These are phyloP conservation scores for Orbilia quercus DNA, from an alignment of 2,329 filamentous ascomycete genomes.

Conservation along the genomic window DNA sequence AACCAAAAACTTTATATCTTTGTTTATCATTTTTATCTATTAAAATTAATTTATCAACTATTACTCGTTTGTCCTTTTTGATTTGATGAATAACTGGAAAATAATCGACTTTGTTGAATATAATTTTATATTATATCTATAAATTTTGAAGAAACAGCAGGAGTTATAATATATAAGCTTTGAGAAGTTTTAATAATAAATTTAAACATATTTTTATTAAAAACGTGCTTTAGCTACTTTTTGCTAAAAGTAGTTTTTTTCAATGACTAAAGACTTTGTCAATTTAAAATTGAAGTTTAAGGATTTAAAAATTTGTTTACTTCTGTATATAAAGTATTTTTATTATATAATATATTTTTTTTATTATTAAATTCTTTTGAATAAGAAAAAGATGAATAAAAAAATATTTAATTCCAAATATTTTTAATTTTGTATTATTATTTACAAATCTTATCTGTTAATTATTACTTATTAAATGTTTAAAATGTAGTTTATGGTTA, in stretches of 20 bases:
- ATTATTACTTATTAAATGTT: not conserved
- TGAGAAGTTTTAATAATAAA: conserved; percentile 61
- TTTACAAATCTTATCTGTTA: not conserved
- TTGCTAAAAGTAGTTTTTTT: conserved; percentile 59
- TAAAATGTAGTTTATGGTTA: conserved; percentile 8
- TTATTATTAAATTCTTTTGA: conserved; percentile 1
- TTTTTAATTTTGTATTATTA: conserved; percentile 2
- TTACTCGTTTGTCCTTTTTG: conserved; percentile 28
- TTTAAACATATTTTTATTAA: conserved; percentile 62
- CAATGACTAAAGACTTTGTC: conserved; percentile 11
- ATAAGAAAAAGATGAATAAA: not conserved
- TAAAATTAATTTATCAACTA: conserved; percentile 20
- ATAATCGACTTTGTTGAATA: conserved; percentile 52
- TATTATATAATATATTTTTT: conserved; percentile 59
- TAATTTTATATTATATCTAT: conserved; percentile 59
- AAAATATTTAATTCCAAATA: conserved; percentile 3
- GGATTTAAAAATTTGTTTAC: conserved; percentile 47
- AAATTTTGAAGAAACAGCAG: conserved; percentile 58
- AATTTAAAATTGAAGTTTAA: conserved; percentile 61
- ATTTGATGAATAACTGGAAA: conserved; percentile 54
- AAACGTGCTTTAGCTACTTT: conserved; percentile 62
- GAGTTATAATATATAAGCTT: conserved; percentile 58
- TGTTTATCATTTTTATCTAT: conserved; percentile 19
- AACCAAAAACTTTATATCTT: conserved; percentile 21
- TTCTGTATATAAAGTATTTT: conserved; percentile 57